phyloP scores from a whole-genome alignment of 805 yeast species.

The Starmerella riodocensis region DNA sequence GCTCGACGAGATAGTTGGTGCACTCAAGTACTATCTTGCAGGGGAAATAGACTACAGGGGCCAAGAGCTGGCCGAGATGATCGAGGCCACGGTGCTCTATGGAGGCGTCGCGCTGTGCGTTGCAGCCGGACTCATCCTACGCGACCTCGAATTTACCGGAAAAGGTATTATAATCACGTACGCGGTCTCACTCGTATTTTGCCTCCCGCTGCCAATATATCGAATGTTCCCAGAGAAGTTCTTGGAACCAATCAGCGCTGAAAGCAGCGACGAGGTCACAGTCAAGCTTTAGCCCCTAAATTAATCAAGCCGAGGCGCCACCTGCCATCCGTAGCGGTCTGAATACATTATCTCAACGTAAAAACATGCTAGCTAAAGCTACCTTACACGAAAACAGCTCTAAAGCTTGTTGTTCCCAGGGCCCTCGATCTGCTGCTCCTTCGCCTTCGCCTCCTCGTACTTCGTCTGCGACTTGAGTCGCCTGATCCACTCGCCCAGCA shows the following conservation, averaged over 20 bases:
- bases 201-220: constrained; percentile 20
- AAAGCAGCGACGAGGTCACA: background rate
- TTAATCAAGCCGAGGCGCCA: too few species aligned
- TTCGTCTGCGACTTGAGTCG: constrained; percentile 11
- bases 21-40: constrained; percentile 10
- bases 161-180: constrained; percentile 12
- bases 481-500: constrained; percentile 14
- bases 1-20: constrained; percentile 16
- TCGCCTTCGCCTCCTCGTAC: constrained; percentile 5
- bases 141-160: constrained; percentile 11
- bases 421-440: constrained; percentile 11
- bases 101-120: constrained; percentile 16
- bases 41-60: constrained; percentile 24
- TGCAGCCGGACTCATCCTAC: constrained; percentile 11
- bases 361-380: too few species aligned
- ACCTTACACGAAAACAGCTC: too few species aligned
- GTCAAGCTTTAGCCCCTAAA: background rate
- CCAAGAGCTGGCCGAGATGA: constrained; percentile 15
- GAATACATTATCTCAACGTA: too few species aligned
- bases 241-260: constrained; percentile 4
- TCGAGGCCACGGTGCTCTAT: constrained; percentile 1
- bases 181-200: constrained; percentile 12
- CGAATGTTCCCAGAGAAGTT: constrained; percentile 18
- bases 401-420: too few species aligned
- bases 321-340: too few species aligned